Conservation (phyloP, 495 filamentous ascomycete genomes). For the Podospora tetraspora region DNA sequence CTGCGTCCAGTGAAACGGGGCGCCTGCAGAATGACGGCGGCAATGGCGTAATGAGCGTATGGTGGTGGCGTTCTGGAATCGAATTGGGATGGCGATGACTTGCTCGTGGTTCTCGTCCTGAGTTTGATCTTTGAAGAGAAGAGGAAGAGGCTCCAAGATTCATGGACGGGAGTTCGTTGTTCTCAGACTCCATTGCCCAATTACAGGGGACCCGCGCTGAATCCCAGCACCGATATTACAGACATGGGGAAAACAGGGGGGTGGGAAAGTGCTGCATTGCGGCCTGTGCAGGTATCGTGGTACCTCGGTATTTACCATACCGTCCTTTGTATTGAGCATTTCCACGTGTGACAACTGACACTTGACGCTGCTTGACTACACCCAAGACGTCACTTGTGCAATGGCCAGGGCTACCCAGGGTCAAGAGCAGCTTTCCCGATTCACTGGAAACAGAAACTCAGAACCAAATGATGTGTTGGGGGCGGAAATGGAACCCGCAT, state of each 20-base stretch:
- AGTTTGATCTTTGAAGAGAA: neutral
- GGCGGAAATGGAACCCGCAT: neutral
- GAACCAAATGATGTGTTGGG: neutral
- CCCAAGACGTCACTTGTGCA: neutral
- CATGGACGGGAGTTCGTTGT: neutral
- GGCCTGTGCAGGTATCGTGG: neutral
- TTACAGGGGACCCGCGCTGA: conserved; percentile 4
- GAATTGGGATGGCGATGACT: neutral
- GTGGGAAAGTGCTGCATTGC: neutral
- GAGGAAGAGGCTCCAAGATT: neutral
- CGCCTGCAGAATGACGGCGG: neutral
- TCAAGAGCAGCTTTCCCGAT: neutral
- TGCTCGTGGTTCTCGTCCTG: neutral
- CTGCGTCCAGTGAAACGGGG: neutral
- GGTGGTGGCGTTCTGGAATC: neutral
- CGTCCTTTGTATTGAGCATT: neutral
- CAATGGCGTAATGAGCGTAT: neutral
- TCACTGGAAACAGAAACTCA: neutral
- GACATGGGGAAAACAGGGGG: conserved; percentile 6
- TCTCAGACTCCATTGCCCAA: neutral
- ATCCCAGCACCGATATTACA: conserved; percentile 12
- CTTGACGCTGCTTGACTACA: neutral
- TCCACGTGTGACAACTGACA: neutral
- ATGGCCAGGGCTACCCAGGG: neutral
- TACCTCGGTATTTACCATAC: neutral